Evolutionary conservation across 805 yeast species (phyloP).

Genomic region (Ogataea wickerhamii): DNA sequence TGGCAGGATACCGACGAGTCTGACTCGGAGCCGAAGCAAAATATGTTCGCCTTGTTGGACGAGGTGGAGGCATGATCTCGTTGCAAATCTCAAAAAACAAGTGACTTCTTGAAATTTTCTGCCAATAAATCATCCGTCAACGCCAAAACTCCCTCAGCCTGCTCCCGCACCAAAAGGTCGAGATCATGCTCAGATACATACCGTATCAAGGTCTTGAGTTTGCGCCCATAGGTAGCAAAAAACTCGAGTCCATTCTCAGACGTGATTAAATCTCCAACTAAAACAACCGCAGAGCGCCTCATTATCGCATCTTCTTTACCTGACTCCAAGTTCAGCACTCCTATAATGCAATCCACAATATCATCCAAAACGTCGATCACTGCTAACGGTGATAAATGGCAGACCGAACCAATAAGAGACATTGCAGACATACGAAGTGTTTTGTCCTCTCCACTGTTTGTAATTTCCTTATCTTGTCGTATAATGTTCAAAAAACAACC

Average conservation of each 20-base stretch:
- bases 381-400: slow-evolving; percentile 57
- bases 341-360: slow-evolving; percentile 71
- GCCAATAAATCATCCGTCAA: slow-evolving; percentile 28
- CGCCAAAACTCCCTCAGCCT: slow-evolving; percentile 40
- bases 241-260: slow-evolving; percentile 44
- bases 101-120: slow-evolving; percentile 2
- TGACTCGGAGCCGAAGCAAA: slow-evolving; percentile 12
- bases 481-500: slow-evolving; percentile 37
- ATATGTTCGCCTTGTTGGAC: slow-evolving; percentile 25
- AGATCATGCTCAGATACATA: slow-evolving; percentile 46
- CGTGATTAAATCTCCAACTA: slow-evolving; percentile 58
- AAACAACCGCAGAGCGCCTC: slow-evolving; percentile 71
- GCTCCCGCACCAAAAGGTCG: slow-evolving; percentile 60
- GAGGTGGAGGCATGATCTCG: slow-evolving; percentile 26
- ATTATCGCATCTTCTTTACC: slow-evolving; percentile 46
- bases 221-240: slow-evolving; percentile 45
- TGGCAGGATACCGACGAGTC: slow-evolving; percentile 22
- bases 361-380: slow-evolving; percentile 46
- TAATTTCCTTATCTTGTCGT: slow-evolving; percentile 6
- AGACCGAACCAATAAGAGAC: slow-evolving; percentile 74
- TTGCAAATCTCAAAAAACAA: no score
- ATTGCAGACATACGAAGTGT: slow-evolving; percentile 80
- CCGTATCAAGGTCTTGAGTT: slow-evolving; percentile 39
- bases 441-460: slow-evolving; percentile 38
- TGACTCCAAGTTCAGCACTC: slow-evolving; percentile 62